Conservation (phyloP, 1,284 basidiomycete genomes). For the Pseudozyma hubeiensis region DNA sequence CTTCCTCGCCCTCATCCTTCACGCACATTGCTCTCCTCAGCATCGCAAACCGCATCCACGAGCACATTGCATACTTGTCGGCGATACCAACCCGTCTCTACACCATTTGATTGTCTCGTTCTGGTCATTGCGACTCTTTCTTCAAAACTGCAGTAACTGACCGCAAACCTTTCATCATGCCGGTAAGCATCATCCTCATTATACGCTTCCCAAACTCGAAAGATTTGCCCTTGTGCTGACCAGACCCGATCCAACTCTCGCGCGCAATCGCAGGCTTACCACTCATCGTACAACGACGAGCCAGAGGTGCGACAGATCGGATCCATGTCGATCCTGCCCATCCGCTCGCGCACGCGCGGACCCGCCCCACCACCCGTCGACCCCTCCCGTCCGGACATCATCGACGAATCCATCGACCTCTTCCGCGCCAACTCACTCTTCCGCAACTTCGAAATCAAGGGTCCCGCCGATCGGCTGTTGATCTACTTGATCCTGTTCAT, state of each 20-base stretch:
- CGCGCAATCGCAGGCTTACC: conserved; percentile 74
- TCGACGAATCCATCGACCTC: conserved; percentile 95
- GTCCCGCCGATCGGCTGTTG: conserved; percentile 91
- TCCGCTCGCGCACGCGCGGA: conserved; percentile 89
- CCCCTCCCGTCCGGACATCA: conserved; percentile 83
- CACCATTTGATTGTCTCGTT: too few relatives aligned
- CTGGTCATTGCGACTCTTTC: too few relatives aligned
- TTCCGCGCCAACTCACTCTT: conserved; percentile 99
- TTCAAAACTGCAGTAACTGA: conserved; percentile 1
- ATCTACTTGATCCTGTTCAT: conserved; percentile 98
- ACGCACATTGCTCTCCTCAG: too few relatives aligned
- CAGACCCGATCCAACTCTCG: background rate
- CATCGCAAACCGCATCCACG: background rate
- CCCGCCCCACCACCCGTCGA: conserved; percentile 85
- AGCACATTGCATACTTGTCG: too few relatives aligned
- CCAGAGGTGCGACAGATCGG: conserved; percentile 84
- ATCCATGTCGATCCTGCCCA: conserved; percentile 89
- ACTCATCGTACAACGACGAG: conserved; percentile 92
- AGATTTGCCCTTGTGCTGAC: background rate
- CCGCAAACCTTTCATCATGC: conserved; percentile 13
- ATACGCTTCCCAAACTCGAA: too few relatives aligned
- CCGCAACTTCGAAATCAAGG: conserved; percentile 99
- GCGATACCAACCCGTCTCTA: too few relatives aligned
- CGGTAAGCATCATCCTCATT: conserved; percentile 7
- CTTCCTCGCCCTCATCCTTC: background rate